Conservation (phyloP, 2,329 filamentous ascomycete species). For the Fusarium metavorans region DNA sequence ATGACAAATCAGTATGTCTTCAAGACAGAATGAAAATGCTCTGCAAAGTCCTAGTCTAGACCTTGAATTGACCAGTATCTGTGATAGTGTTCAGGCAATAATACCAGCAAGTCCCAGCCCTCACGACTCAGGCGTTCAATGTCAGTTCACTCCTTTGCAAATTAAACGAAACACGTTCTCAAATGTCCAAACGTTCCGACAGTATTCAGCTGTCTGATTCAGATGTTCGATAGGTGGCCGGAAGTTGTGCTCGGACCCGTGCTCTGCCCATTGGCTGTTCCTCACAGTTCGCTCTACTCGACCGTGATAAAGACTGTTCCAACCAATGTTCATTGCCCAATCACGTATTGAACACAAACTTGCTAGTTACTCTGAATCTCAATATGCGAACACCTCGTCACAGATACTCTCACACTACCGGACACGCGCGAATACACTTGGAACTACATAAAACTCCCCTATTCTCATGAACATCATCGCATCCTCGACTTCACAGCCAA, state of each 20-base stretch:
- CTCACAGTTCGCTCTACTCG: neutral
- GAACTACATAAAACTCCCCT: neutral
- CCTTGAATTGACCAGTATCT: neutral
- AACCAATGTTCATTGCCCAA: neutral
- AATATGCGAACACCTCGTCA: neutral
- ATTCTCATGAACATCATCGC: neutral
- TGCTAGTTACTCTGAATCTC: neutral
- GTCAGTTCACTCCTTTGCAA: neutral
- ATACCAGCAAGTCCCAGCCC: neutral
- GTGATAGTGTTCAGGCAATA: neutral
- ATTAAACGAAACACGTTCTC: neutral
- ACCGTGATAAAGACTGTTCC: neutral
- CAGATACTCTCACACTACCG: neutral
- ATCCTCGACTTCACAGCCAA: neutral
- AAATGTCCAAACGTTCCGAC: too few relatives aligned
- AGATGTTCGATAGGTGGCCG: neutral
- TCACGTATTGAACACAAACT: neutral
- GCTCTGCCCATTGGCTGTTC: neutral
- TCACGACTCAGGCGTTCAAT: neutral
- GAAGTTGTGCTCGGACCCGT: neutral
- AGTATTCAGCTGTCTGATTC: neutral
- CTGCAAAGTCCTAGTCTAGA: neutral
- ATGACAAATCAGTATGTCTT: neutral
- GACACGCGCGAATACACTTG: neutral
- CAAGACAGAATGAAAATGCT: too few relatives aligned